These are phyloP conservation scores for Medakamo hakoo DNA, from an alignment of 139 green algal genomes.

Conservation along the genomic window DNA sequence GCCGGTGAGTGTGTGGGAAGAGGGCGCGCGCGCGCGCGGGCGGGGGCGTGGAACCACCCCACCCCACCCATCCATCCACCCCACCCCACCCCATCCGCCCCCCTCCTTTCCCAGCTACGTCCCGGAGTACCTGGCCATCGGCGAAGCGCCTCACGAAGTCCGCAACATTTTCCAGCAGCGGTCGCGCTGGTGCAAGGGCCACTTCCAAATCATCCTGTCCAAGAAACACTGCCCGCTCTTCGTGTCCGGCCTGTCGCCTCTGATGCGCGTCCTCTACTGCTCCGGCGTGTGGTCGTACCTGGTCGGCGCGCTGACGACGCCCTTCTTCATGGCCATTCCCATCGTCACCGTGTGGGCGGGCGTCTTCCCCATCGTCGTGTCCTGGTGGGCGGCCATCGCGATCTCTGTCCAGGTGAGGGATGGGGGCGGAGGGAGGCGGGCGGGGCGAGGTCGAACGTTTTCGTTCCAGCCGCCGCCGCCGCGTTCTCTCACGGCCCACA, in stretches of 20 bases:
- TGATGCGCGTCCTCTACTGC: slow-evolving; percentile 28
- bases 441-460: no score
- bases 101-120: slow-evolving; percentile 50
- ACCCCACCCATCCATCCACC: no score
- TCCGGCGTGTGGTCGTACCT: slow-evolving; percentile 28
- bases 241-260: slow-evolving; percentile 12
- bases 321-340: slow-evolving; percentile 33
- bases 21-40: no score
- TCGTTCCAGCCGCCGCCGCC: no score
- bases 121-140: slow-evolving; percentile 54
- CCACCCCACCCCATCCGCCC: no score
- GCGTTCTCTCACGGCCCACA: no score
- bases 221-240: slow-evolving; percentile 25
- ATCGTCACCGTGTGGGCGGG: slow-evolving; percentile 20
- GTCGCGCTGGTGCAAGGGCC: slow-evolving; percentile 68
- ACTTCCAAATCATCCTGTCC: slow-evolving; percentile 46
- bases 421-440: no score
- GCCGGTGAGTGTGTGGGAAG: no score
- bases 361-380: slow-evolving; percentile 42
- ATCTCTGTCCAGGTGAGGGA: slow-evolving; percentile 37
- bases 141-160: slow-evolving; percentile 61
- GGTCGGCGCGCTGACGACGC: slow-evolving; percentile 24
- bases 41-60: no score
- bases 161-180: slow-evolving; percentile 71
- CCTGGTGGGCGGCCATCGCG: slow-evolving; percentile 30